A percentile compares a stretch with the other conserved stretches of the same genome.
Conservation (phyloP, 1,284 basidiomycete genomes). For the Rhodotorula glutinis region DNA sequence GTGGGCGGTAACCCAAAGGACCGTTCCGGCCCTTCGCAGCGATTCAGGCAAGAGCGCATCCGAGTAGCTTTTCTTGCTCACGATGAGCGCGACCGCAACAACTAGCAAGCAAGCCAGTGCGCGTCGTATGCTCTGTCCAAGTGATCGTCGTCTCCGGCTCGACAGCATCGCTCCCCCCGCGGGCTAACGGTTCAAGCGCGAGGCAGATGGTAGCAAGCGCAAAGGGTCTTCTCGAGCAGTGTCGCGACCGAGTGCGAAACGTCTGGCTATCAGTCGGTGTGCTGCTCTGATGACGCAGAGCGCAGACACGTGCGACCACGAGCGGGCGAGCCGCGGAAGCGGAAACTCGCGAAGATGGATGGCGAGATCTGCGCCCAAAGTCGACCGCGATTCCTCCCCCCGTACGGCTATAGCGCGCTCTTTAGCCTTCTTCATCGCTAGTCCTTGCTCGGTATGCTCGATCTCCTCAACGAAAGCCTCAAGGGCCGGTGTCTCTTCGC, state of each 20-base stretch:
- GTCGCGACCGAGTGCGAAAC: too few relatives aligned
- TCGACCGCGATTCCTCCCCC: too few relatives aligned
- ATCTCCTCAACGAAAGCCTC: constrained; percentile 56
- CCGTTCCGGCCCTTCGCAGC: neutral
- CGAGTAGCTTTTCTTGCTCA: neutral
- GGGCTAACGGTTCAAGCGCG: too few relatives aligned
- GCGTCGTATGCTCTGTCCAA: too few relatives aligned
- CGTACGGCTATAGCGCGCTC: neutral
- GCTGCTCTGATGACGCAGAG: neutral
- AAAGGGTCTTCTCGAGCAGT: too few relatives aligned
- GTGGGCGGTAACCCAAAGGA: constrained; percentile 44
- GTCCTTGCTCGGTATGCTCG: constrained; percentile 22
- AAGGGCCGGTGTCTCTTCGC: constrained; percentile 82
- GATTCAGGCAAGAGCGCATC: neutral
- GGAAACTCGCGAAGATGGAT: too few relatives aligned
- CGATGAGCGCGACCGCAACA: constrained; percentile 4
- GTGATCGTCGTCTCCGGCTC: neutral
- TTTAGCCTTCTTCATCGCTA: neutral
- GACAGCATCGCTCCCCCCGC: neutral
- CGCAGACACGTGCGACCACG: neutral
- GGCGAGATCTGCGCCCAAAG: too few relatives aligned
- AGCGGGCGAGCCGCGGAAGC: neutral
- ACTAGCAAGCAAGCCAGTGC: neutral
- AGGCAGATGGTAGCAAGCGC: too few relatives aligned
- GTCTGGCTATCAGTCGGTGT: too few relatives aligned